phyloP scores from a whole-genome alignment of 768 basidiomycete genomes.

The Russula emetica region DNA sequence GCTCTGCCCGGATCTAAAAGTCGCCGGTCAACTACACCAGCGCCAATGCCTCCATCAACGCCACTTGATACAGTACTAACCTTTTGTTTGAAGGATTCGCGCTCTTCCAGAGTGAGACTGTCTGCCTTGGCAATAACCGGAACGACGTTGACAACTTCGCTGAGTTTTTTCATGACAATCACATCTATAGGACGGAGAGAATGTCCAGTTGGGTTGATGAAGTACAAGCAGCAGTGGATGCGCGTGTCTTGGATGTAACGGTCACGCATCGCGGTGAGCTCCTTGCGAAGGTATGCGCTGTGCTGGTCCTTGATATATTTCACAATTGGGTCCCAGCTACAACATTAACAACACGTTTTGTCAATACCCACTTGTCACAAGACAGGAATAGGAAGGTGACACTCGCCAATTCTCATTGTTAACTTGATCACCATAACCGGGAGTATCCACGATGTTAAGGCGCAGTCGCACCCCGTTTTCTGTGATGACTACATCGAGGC shows the following conservation, averaged over 20 bases:
- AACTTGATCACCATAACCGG: constrained; percentile 96
- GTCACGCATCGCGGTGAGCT: constrained; percentile 97
- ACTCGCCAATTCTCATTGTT: constrained; percentile 97
- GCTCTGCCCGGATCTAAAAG: constrained; percentile 82
- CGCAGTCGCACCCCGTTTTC: constrained; percentile 95
- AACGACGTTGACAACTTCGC: constrained; percentile 98
- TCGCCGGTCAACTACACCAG: background rate
- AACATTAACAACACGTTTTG: background rate
- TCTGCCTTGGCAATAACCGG: constrained; percentile 99
- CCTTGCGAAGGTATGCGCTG: constrained; percentile 97
- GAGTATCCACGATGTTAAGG: constrained; percentile 97
- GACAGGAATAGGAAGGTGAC: background rate
- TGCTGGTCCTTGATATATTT: constrained; percentile 99
- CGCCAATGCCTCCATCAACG: constrained; percentile 20
- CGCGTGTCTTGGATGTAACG: constrained; percentile 97
- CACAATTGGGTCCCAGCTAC: constrained; percentile 98
- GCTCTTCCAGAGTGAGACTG: constrained; percentile 88
- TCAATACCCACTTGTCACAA: background rate
- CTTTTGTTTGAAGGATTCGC: constrained; percentile 89
- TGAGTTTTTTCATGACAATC: constrained; percentile 98
- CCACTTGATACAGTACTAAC: constrained; percentile 39
- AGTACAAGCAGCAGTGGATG: constrained; percentile 97
- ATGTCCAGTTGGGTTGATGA: constrained; percentile 99
- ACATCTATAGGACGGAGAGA: constrained; percentile 94
- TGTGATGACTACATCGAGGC: constrained; percentile 63